phyloP scores from a whole-genome alignment of 108 stramenopile genomes.

The Bacterosira constricta region DNA sequence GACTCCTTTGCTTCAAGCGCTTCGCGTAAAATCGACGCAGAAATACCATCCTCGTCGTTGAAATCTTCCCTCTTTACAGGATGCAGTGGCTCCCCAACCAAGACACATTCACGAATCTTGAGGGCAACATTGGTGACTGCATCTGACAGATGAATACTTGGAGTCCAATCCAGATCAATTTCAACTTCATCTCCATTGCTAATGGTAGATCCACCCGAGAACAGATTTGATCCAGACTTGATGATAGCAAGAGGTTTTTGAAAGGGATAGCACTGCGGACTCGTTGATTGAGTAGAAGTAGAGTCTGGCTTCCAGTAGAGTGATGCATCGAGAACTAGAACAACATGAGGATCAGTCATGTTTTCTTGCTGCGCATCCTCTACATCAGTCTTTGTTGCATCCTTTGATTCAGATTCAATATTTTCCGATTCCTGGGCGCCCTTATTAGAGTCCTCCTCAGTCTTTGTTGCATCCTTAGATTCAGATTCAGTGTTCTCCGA shows the following conservation, averaged over 20 bases:
- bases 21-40: constrained; percentile 31
- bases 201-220: constrained; percentile 71
- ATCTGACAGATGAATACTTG: constrained; percentile 81
- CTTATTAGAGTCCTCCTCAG: neutral
- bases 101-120: constrained; percentile 80
- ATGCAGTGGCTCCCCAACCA: constrained; percentile 75
- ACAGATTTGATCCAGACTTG: constrained; percentile 56
- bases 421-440: neutral
- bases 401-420: neutral
- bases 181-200: constrained; percentile 64
- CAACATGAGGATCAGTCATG: constrained; percentile 37
- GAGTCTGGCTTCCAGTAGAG: constrained; percentile 58
- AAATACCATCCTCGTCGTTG: constrained; percentile 41
- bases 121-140: constrained; percentile 84
- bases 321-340: constrained; percentile 72
- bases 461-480: neutral
- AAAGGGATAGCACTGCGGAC: constrained; percentile 76
- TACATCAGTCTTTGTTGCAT: neutral
- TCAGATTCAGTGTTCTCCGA: neutral
- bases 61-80: constrained; percentile 40
- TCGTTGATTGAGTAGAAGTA: constrained; percentile 33
- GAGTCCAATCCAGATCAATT: constrained; percentile 90
- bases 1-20: constrained; percentile 43
- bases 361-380: neutral
- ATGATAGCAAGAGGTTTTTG: constrained; percentile 71